These are phyloP conservation scores for Albugo laibachii DNA, from an alignment of 352 stramenopile species.

Conservation along the genomic window DNA sequence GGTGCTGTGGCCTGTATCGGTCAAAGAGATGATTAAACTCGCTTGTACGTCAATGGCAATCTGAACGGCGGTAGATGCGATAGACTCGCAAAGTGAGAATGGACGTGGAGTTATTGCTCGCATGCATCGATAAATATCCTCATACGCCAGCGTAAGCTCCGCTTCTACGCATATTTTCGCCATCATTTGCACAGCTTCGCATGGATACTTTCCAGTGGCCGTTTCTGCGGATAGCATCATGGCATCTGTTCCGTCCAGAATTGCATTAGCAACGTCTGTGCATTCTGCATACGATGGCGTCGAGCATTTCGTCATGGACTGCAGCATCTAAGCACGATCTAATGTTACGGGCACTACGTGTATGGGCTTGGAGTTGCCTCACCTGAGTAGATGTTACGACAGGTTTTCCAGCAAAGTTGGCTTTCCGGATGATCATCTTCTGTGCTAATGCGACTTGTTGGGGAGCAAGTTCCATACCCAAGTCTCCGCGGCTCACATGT, in stretches of 20 bases:
- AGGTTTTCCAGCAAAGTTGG: constrained; percentile 67
- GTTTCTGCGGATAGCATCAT: constrained; percentile 99
- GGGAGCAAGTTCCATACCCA: constrained; percentile 74
- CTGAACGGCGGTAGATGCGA: constrained; percentile 93
- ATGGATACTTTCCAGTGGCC: constrained; percentile 94
- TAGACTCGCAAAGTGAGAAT: constrained; percentile 79
- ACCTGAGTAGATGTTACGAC: constrained; percentile 80
- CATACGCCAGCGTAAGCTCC: constrained; percentile 62
- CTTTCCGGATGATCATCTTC: constrained; percentile 74
- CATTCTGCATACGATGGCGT: constrained; percentile 96
- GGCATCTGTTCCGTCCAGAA: constrained; percentile 97
- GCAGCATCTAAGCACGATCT: constrained; percentile 86
- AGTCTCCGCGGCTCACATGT: constrained; percentile 86
- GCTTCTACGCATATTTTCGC: constrained; percentile 82
- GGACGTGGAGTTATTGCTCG: constrained; percentile 22
- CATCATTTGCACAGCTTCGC: constrained; percentile 91
- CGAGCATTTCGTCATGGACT: constrained; percentile 97
- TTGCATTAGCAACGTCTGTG: constrained; percentile 98
- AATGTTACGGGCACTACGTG: constrained; percentile 48
- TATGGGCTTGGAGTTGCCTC: constrained; percentile 95
- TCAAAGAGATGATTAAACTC: constrained; percentile 95
- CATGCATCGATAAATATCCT: constrained; percentile 37
- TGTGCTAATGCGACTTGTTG: constrained; percentile 80
- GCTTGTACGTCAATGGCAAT: constrained; percentile 92
- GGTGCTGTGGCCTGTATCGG: constrained; percentile 86